Conservation (phyloP, 345 rosid species). For the Gossypium sturtianum region DNA sequence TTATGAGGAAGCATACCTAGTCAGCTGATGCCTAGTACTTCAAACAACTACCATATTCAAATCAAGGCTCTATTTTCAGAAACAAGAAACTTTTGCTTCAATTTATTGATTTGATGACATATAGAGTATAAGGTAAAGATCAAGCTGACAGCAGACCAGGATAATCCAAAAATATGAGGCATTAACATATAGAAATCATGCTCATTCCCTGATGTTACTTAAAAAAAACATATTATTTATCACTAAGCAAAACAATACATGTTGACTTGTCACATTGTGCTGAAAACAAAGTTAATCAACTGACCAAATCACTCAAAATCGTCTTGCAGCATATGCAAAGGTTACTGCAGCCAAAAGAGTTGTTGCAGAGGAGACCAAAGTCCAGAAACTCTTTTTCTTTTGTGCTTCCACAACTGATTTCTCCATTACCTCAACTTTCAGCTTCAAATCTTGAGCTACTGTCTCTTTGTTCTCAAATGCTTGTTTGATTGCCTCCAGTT, state of each 20-base stretch:
- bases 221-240: slow-evolving; percentile 10
- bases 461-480: slow-evolving; percentile 50
- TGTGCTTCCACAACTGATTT: slow-evolving; percentile 42
- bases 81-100: not conserved
- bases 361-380: slow-evolving; percentile 56
- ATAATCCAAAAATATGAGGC: not conserved
- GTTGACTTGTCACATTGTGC: not conserved
- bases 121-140: not conserved
- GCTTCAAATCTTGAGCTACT: slow-evolving; percentile 46
- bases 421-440: slow-evolving; percentile 44
- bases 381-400: slow-evolving; percentile 57
- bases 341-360: slow-evolving; percentile 59
- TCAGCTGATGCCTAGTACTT: not conserved
- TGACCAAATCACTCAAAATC: slow-evolving; percentile 29
- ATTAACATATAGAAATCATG: not conserved
- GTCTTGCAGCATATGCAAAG: slow-evolving; percentile 50
- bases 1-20: not conserved
- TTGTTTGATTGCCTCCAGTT: slow-evolving; percentile 46
- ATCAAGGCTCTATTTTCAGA: not conserved
- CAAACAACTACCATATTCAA: not conserved
- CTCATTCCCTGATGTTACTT: not conserved
- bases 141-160: not conserved
- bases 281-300: not conserved
- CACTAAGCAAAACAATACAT: not conserved
- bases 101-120: not conserved